Evolutionary conservation across 139 green algal genomes (phyloP).

Genomic region (Micromonas pusilla): DNA sequence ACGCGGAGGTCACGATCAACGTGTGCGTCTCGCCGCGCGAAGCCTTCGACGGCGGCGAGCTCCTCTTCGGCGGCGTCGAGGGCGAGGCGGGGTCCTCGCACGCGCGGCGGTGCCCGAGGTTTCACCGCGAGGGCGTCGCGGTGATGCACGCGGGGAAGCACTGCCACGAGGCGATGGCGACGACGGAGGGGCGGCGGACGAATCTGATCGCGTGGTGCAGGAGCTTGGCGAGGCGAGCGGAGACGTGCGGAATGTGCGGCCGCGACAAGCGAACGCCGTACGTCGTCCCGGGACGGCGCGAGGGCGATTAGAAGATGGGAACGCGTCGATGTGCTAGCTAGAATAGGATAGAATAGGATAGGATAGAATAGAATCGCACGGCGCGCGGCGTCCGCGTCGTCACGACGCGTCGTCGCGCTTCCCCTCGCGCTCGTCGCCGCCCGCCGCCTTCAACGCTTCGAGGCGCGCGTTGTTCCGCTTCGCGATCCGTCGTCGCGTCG

Average conservation of each 20-base stretch:
- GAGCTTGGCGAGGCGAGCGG: background rate
- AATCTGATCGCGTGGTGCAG: slow-evolving; percentile 16
- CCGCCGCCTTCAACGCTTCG: too few species aligned
- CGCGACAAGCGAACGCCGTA: background rate
- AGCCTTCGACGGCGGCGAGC: slow-evolving; percentile 28
- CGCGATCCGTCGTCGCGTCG: too few species aligned
- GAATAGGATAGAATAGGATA: too few species aligned
- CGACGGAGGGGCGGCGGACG: background rate
- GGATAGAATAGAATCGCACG: too few species aligned
- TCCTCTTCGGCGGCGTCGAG: slow-evolving; percentile 21
- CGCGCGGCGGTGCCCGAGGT: background rate
- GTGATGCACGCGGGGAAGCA: slow-evolving; percentile 2
- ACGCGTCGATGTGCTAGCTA: too few species aligned
- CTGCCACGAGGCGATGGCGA: slow-evolving; percentile 7
- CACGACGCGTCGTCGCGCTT: too few species aligned
- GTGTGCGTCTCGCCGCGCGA: slow-evolving; percentile 28
- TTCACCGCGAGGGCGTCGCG: background rate
- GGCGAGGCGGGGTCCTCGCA: background rate
- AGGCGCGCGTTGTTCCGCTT: too few species aligned
- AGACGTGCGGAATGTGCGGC: background rate
- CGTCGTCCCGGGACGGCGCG: too few species aligned
- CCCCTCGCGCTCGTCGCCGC: too few species aligned
- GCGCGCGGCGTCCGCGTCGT: too few species aligned
- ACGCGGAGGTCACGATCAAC: slow-evolving; percentile 32
- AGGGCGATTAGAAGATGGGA: too few species aligned